Evolutionary conservation across 2,329 filamentous ascomycete genomes (phyloP).

Genomic region (Pyricularia sp.): DNA sequence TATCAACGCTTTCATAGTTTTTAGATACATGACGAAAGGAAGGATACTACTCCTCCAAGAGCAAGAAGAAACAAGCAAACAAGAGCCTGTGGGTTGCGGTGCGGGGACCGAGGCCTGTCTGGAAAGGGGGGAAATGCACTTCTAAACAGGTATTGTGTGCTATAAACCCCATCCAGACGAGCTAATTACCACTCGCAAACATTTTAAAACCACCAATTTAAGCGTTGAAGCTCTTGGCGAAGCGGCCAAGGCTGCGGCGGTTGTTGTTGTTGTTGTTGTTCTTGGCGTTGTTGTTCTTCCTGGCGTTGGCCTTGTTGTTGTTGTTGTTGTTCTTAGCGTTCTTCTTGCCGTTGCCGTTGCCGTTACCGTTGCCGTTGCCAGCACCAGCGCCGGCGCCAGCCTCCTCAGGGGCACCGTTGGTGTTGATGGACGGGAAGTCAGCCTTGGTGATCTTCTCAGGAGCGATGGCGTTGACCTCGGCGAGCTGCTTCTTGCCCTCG

Average conservation of each 20-base stretch:
- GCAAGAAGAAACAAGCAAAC: neutral
- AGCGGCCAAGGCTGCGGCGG: conserved; percentile 7
- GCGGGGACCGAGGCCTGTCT: too few species aligned
- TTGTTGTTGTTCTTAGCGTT: conserved; percentile 8
- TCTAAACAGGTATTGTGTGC: neutral
- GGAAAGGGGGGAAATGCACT: neutral
- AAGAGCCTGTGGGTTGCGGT: neutral
- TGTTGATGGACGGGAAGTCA: neutral
- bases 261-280: conserved; percentile 5
- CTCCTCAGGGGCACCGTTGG: neutral
- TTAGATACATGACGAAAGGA: neutral
- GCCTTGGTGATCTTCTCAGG: conserved; percentile 1
- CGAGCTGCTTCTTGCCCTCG: too few species aligned
- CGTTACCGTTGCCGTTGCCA: neutral
- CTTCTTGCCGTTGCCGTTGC: conserved; percentile 1
- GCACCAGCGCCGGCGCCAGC: neutral
- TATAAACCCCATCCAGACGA: neutral
- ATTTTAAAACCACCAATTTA: neutral
- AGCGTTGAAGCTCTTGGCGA: neutral
- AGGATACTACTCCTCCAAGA: neutral
- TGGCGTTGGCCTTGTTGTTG: neutral
- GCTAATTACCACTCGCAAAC: neutral
- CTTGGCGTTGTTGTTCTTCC: conserved; percentile 13
- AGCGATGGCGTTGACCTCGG: conserved; percentile 3
- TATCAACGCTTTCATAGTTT: neutral